Conservation (phyloP, 805 yeast species). For the Yarrowia keelungensis region DNA sequence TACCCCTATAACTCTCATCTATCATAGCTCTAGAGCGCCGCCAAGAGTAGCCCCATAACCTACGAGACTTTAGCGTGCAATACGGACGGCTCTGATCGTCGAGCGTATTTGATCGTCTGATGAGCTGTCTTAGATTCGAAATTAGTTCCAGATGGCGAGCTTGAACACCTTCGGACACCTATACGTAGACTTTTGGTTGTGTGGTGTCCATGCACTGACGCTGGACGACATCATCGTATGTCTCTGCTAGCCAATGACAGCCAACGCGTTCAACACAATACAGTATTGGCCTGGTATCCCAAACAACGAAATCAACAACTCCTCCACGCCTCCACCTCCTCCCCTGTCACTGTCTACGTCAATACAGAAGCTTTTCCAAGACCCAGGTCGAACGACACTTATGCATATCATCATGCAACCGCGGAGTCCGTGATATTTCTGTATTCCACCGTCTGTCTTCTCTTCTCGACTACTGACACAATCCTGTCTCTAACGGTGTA, state of each 20-base stretch:
- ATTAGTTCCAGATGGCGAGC: not conserved
- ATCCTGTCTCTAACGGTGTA: too few species aligned
- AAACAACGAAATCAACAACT: not conserved
- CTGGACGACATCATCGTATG: too few species aligned
- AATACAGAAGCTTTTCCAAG: not conserved
- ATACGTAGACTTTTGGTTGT: too few species aligned
- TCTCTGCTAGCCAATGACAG: too few species aligned
- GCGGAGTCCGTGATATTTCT: not conserved
- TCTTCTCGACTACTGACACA: not conserved
- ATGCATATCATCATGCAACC: not conserved
- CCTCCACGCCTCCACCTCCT: not conserved
- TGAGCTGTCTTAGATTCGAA: slow-evolving; percentile 8
- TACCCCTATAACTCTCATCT: not conserved
- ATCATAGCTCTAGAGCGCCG: not conserved
- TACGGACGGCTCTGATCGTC: slow-evolving; percentile 19
- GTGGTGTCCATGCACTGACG: too few species aligned
- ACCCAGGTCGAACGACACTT: not conserved
- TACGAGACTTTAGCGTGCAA: not conserved
- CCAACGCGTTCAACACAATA: not conserved
- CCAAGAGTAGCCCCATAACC: slow-evolving; percentile 21
- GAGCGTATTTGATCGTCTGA: slow-evolving; percentile 20
- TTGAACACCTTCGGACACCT: too few species aligned
- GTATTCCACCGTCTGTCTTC: not conserved
- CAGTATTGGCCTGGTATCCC: not conserved
- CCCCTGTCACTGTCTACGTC: not conserved